Conservation (phyloP, 371 early-diverging fungal species). For the Furculomyces boomerangus region DNA sequence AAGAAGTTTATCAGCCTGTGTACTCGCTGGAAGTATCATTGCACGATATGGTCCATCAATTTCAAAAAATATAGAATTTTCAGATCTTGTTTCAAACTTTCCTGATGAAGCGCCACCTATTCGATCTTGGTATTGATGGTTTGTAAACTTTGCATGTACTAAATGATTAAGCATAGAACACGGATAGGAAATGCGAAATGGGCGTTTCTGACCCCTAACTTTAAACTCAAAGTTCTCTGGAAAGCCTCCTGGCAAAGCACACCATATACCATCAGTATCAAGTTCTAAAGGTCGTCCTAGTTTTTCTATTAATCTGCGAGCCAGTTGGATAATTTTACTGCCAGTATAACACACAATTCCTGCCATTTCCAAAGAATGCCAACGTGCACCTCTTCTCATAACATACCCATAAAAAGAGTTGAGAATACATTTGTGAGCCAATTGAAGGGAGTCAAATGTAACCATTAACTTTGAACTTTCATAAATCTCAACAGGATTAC, state of each 20-base stretch:
- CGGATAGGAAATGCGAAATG: constrained; percentile 78
- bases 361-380: constrained; percentile 99
- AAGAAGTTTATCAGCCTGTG: constrained; percentile 89
- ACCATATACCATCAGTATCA: constrained; percentile 99
- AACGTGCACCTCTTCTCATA: constrained; percentile 98
- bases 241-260: constrained; percentile 85
- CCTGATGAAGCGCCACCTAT: constrained; percentile 24
- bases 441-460: constrained; percentile 92
- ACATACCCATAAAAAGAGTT: constrained; percentile 99
- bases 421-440: constrained; percentile 97
- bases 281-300: constrained; percentile 95
- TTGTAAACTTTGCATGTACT: constrained; percentile 93
- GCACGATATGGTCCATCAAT: constrained; percentile 99
- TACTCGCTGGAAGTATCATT: constrained; percentile 97
- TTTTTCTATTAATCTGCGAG: constrained; percentile 80
- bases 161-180: constrained; percentile 97
- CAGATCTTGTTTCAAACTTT: constrained; percentile 54
- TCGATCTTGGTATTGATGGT: constrained; percentile 89
- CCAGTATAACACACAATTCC: constrained; percentile 98
- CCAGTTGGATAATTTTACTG: constrained; percentile 93
- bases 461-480: constrained; percentile 89
- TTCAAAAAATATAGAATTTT: constrained; percentile 98
- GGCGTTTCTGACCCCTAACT: constrained; percentile 50
- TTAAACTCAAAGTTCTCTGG: constrained; percentile 83
- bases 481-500: constrained; percentile 41